These are phyloP conservation scores for Rhynchosporium agropyri DNA, from an alignment of 2,329 filamentous ascomycete genomes.

Conservation along the genomic window DNA sequence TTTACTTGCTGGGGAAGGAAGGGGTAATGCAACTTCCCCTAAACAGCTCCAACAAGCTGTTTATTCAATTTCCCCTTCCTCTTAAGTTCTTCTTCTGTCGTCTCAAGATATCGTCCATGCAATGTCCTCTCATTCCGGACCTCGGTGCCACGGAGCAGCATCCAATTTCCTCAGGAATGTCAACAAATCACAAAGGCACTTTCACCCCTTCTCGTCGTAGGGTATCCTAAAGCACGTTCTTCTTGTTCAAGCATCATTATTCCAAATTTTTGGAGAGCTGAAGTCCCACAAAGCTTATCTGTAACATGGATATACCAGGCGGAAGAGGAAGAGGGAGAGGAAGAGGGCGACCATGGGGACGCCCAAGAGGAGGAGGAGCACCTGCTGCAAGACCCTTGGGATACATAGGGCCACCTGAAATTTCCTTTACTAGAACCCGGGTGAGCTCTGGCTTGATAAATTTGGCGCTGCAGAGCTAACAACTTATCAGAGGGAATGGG, in stretches of 20 bases:
- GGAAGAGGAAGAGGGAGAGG: background rate
- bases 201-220: background rate
- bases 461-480: background rate
- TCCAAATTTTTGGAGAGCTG: too few species aligned
- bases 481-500: background rate
- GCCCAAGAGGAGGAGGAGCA: too few species aligned
- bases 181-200: background rate
- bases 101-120: background rate
- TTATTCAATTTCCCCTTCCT: background rate
- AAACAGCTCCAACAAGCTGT: too few species aligned
- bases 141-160: background rate
- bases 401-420: too few species aligned
- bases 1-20: too few species aligned
- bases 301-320: background rate
- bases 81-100: background rate
- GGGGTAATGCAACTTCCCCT: too few species aligned
- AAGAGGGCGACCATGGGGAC: background rate
- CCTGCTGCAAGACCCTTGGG: too few species aligned
- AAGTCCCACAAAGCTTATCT: too few species aligned
- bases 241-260: too few species aligned
- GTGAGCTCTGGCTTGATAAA: background rate
- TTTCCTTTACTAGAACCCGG: background rate
- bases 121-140: background rate
- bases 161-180: background rate
- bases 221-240: background rate